Evolutionary conservation across 306 rosid species (phyloP).

Genomic region (Prunus mongolica): DNA sequence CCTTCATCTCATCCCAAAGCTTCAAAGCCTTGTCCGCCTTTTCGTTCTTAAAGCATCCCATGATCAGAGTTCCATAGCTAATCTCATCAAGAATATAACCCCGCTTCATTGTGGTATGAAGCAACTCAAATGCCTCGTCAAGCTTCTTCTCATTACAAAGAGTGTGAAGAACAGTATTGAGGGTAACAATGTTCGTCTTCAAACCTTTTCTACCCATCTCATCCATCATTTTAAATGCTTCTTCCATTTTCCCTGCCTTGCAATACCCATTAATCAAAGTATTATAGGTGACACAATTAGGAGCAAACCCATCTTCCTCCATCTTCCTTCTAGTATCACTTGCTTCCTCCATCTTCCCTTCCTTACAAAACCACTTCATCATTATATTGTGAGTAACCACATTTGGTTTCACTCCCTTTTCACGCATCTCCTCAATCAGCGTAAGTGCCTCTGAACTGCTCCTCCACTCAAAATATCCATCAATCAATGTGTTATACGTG

Average conservation of each 20-base stretch:
- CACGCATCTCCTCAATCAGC: slow-evolving; percentile 61
- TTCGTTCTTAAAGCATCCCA: slow-evolving; percentile 70
- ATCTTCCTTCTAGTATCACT: slow-evolving; percentile 35
- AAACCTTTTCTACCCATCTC: slow-evolving; percentile 68
- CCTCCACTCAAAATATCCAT: slow-evolving; percentile 52
- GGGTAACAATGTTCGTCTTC: slow-evolving; percentile 55
- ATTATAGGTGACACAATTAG: slow-evolving; percentile 66
- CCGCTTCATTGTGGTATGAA: slow-evolving; percentile 44
- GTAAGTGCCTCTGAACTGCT: slow-evolving; percentile 37
- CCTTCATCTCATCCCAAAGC: slow-evolving; percentile 82
- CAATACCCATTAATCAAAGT: slow-evolving; percentile 67
- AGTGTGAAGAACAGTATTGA: slow-evolving; percentile 57
- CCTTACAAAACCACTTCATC: slow-evolving; percentile 79
- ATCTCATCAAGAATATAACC: slow-evolving; percentile 86
- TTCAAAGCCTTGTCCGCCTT: slow-evolving; percentile 47
- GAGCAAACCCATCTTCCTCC: slow-evolving; percentile 67
- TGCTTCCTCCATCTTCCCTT: slow-evolving; percentile 72
- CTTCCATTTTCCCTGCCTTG: slow-evolving; percentile 63
- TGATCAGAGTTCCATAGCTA: slow-evolving; percentile 77
- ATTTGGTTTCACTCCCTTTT: slow-evolving; percentile 53
- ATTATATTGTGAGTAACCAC: slow-evolving; percentile 67
- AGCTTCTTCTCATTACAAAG: slow-evolving; percentile 64
- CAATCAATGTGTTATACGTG: slow-evolving; percentile 80
- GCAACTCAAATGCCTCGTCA: slow-evolving; percentile 56
- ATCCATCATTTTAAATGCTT: slow-evolving; percentile 67